These are phyloP conservation scores for Starmerella geochares DNA, from an alignment of 805 yeast genomes.

Conservation along the genomic window DNA sequence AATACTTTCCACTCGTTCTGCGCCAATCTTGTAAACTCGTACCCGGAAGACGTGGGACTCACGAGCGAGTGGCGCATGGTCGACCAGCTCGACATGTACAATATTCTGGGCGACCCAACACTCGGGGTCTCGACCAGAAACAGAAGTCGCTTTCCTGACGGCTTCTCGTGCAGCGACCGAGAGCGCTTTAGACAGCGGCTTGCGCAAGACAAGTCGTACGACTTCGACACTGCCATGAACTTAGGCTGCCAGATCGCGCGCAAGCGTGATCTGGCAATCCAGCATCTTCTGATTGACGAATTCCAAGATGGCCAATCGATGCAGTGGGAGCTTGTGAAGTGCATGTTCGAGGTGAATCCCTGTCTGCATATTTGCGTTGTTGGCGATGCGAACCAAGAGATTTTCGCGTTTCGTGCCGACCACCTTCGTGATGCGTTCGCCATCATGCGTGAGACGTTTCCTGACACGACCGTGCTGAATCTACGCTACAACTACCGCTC, in stretches of 20 bases:
- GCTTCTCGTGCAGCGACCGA: background rate
- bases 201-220: slow-evolving; percentile 40
- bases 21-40: slow-evolving; percentile 58
- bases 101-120: slow-evolving; percentile 9
- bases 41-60: slow-evolving; percentile 14
- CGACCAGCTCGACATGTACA: slow-evolving; percentile 50
- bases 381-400: slow-evolving; percentile 25
- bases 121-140: background rate
- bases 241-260: slow-evolving; percentile 34
- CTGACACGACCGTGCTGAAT: slow-evolving; percentile 1
- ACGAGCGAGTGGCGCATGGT: slow-evolving; percentile 46
- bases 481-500: slow-evolving; percentile 21
- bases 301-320: slow-evolving; percentile 62
- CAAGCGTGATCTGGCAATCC: slow-evolving; percentile 31
- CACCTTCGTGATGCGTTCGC: slow-evolving; percentile 13
- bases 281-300: slow-evolving; percentile 81
- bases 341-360: slow-evolving; percentile 3
- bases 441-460: slow-evolving; percentile 12
- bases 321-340: slow-evolving; percentile 17
- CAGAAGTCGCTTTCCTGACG: background rate
- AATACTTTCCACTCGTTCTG: slow-evolving; percentile 67
- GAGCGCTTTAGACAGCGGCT: slow-evolving; percentile 28
- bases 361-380: slow-evolving; percentile 12
- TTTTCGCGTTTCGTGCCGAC: slow-evolving; percentile 16
- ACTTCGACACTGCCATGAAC: slow-evolving; percentile 73